These are phyloP conservation scores for Cladophialophora carrionii DNA, from an alignment of 2,329 filamentous ascomycete genomes.

Conservation along the genomic window DNA sequence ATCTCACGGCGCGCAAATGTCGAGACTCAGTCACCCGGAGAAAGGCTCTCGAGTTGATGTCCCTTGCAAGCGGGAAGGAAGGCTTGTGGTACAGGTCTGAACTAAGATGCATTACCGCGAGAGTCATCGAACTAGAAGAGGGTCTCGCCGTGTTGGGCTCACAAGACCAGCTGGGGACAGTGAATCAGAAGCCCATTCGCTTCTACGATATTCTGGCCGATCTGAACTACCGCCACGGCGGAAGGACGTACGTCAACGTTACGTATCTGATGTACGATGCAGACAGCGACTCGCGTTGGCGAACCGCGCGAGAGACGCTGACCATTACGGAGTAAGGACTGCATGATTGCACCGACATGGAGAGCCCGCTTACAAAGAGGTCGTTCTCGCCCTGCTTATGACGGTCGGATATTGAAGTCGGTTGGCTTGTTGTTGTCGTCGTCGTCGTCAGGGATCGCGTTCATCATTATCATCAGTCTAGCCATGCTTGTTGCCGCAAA, in stretches of 20 bases:
- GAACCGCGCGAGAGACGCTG: slow-evolving; percentile 3
- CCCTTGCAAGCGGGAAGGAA: slow-evolving; percentile 8
- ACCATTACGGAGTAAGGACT: not conserved
- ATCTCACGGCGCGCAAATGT: slow-evolving; percentile 10
- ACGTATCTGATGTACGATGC: not conserved
- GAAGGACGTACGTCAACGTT: slow-evolving; percentile 10
- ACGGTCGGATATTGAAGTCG: no score
- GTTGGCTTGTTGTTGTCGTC: no score
- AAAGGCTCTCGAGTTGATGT: slow-evolving; percentile 16
- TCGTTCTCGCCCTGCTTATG: not conserved
- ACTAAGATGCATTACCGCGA: slow-evolving; percentile 5
- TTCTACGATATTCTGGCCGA: slow-evolving; percentile 12
- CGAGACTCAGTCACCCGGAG: slow-evolving; percentile 4
- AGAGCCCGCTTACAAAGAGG: not conserved
- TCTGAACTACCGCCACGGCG: slow-evolving; percentile 7
- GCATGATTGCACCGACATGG: not conserved
- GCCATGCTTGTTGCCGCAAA: no score
- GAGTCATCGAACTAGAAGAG: slow-evolving; percentile 15
- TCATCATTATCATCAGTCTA: no score
- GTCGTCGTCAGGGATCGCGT: no score
- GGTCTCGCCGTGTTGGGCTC: not conserved
- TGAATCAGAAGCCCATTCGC: not conserved
- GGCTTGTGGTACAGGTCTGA: slow-evolving; percentile 13
- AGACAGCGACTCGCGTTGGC: not conserved
- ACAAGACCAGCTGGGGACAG: not conserved